Percentiles rank a stretch among this genome's conserved stretches.
Evolutionary conservation across 2,329 filamentous ascomycete genomes (phyloP).

Genomic region (Fusarium goolgardi): DNA sequence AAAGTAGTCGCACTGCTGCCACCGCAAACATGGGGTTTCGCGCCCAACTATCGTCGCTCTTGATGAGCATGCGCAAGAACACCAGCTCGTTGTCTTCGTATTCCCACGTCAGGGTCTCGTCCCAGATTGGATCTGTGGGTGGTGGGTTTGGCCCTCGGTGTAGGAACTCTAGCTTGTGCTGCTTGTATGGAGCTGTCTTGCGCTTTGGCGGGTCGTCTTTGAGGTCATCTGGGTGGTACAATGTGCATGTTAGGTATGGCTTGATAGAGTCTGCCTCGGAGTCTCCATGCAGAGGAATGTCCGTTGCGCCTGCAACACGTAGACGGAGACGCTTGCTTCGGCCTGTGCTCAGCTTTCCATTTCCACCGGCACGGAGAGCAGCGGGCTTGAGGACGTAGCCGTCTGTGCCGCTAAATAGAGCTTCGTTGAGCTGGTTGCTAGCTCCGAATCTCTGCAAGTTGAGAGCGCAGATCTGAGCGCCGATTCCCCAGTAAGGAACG

Average conservation of each 20-base stretch:
- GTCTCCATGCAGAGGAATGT: slow-evolving; percentile 66
- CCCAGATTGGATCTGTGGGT: slow-evolving; percentile 71
- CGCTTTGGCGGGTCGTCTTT: slow-evolving; percentile 65
- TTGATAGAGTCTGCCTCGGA: slow-evolving; percentile 65
- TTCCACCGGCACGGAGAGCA: slow-evolving; percentile 66
- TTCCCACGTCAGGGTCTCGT: slow-evolving; percentile 74
- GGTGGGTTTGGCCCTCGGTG: slow-evolving; percentile 69
- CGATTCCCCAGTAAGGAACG: slow-evolving; percentile 73
- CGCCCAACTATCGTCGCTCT: slow-evolving; percentile 73
- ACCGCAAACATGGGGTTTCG: slow-evolving; percentile 72
- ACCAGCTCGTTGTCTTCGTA: slow-evolving; percentile 74
- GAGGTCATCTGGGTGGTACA: slow-evolving; percentile 68
- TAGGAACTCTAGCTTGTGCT: slow-evolving; percentile 66
- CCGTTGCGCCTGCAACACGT: slow-evolving; percentile 71
- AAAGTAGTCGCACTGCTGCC: slow-evolving; percentile 68
- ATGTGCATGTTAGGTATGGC: slow-evolving; percentile 73
- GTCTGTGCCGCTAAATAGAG: slow-evolving; percentile 72
- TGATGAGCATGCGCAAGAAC: slow-evolving; percentile 73
- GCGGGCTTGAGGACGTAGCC: slow-evolving; percentile 75
- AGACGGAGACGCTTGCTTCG: slow-evolving; percentile 64
- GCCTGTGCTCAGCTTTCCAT: slow-evolving; percentile 59
- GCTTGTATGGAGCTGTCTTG: slow-evolving; percentile 71
- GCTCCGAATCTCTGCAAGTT: slow-evolving; percentile 77
- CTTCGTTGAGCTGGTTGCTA: slow-evolving; percentile 75
- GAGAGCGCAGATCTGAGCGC: slow-evolving; percentile 75